Base-by-base conservation (phyloP, 768 basidiomycete genomes). In the Obba rivulosa region DNA sequence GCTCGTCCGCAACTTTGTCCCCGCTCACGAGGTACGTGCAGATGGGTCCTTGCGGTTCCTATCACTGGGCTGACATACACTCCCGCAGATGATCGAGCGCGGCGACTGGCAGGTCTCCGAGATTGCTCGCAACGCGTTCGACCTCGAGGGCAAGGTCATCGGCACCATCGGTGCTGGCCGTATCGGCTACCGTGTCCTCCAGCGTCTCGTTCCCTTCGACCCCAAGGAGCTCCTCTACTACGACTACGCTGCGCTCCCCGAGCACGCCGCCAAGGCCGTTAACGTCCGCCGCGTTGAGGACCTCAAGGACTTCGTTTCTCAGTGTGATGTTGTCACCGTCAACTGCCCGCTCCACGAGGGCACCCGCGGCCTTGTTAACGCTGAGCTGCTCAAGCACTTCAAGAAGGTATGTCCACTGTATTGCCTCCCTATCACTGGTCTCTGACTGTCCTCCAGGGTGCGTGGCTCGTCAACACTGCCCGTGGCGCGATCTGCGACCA, bases 381-480 rank as follows among this genome's bases (percentile, higher is more conserved):
- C 78, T 35, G 88, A 92, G 34, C 81, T 91, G 35, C 73, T 94
- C 57, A 77, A 78, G 65, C 86, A 89, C 70, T 86, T 94, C 78
- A 95, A 95, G 78, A 85, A 87, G 65, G 52, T 53, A 25, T 14
- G 42, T n/a, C 21, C 1, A 4, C 14, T 21, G 28, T 43, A 18
- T 45, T 16, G 9, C 24, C 13, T 11, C 18, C 23, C 16, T 8
- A 3, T 38, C 31, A 20, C 18, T 18, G 18, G 14, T 34, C 31
- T 23, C 18, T 16, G 17, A 24, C 22, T 5, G 36, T 40, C 36
- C 22, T 18, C 3, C 24, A 52, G 56, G 92, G 90, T 42, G 79
- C 91, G 14, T 92, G 87, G 86, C 80, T 94, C 59, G 85, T 95
- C 62, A 95, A 95, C 78, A 92, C 90, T 23, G 89, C 90, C 44